phyloP scores from a whole-genome alignment of 2,329 filamentous ascomycete genomes.

The Talaromyces amestolkiae region DNA sequence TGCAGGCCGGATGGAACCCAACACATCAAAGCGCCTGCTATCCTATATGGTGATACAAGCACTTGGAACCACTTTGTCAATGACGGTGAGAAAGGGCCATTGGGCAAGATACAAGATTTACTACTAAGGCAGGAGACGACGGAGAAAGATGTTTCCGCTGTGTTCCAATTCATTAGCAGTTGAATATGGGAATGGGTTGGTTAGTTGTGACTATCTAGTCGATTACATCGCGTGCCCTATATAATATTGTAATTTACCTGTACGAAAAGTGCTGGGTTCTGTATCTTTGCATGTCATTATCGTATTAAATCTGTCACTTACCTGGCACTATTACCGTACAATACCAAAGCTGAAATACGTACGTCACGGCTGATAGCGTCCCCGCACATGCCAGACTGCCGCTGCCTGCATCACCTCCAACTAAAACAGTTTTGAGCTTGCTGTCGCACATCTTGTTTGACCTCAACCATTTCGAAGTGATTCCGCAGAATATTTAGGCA shows the following conservation, averaged over 20 bases:
- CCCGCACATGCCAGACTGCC: conserved; percentile 9
- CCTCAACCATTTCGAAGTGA: background rate
- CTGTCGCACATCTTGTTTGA: background rate
- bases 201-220: background rate
- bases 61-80: conserved; percentile 99
- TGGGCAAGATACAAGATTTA: conserved; percentile 85
- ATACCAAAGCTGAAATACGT: conserved; percentile 12
- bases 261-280: background rate
- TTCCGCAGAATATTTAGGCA: background rate
- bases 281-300: background rate
- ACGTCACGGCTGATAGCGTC: conserved; percentile 17
- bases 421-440: background rate
- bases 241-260: background rate
- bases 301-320: background rate
- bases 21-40: conserved; percentile 83
- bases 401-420: background rate
- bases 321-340: conserved; percentile 7
- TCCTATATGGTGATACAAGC: conserved; percentile 96
- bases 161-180: conserved; percentile 99
- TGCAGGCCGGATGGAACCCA: conserved; percentile 87
- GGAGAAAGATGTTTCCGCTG: conserved; percentile 79
- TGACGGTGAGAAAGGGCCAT: conserved; percentile 60
- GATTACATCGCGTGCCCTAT: background rate
- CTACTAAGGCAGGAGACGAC: conserved; percentile 80
- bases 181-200: conserved; percentile 31